Percentiles rank a stretch among this genome's conserved stretches.
Conservation (phyloP, 2,329 filamentous ascomycete species). For the Chaetomium strumarium region DNA sequence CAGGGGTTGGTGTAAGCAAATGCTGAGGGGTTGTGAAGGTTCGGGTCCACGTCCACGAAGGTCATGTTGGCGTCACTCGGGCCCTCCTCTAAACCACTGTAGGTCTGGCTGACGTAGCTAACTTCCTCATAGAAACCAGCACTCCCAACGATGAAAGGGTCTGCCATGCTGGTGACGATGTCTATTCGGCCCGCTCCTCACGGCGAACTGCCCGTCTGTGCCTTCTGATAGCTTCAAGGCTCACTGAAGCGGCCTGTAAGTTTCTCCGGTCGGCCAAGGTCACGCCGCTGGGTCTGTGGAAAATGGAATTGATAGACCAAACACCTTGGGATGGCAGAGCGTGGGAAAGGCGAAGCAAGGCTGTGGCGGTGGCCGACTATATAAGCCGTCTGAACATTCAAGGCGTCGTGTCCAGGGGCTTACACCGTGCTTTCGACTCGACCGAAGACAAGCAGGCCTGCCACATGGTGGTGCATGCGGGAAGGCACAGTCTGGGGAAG, state of each 20-base stretch:
- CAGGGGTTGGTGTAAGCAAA: slow-evolving; percentile 19
- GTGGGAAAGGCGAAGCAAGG: background rate
- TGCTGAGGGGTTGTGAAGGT: slow-evolving; percentile 23
- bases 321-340: background rate
- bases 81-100: slow-evolving; percentile 6
- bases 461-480: slow-evolving; percentile 4
- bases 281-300: too few species aligned
- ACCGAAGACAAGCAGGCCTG: background rate
- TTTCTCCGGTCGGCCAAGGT: too few species aligned
- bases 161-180: slow-evolving; percentile 6
- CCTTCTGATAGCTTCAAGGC: too few species aligned
- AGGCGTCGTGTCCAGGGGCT: background rate
- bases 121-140: slow-evolving; percentile 8
- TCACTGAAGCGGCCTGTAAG: too few species aligned
- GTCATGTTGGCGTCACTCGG: slow-evolving; percentile 1
- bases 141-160: slow-evolving; percentile 3
- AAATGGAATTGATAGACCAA: too few species aligned
- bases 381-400: background rate
- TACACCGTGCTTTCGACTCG: background rate
- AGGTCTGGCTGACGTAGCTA: slow-evolving; percentile 4
- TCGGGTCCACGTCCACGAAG: slow-evolving; percentile 29
- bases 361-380: slow-evolving; percentile 6
- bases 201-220: background rate
- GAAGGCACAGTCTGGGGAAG: slow-evolving; percentile 1
- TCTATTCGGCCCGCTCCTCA: background rate